These are phyloP conservation scores for Neurospora sp. DNA, from an alignment of 495 filamentous ascomycete species.

Conservation along the genomic window DNA sequence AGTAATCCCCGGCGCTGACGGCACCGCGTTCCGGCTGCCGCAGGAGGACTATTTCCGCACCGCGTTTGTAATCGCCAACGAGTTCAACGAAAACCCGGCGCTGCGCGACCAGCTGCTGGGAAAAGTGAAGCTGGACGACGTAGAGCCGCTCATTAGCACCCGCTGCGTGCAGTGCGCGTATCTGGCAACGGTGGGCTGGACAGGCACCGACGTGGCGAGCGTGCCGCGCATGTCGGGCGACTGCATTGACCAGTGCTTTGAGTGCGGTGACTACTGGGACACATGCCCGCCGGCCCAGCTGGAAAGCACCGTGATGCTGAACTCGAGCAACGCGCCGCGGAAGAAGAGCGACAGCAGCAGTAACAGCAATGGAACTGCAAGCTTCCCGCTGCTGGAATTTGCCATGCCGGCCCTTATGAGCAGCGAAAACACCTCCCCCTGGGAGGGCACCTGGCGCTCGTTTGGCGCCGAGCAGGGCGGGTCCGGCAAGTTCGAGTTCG, in stretches of 20 bases:
- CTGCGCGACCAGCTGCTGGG: background rate
- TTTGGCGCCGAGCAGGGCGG: conserved; percentile 2
- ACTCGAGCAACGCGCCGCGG: background rate
- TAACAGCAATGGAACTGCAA: background rate
- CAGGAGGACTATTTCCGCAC: conserved; percentile 3
- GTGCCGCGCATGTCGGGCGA: conserved; percentile 1
- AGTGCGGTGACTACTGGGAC: background rate
- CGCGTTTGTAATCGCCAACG: background rate
- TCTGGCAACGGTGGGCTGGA: conserved; percentile 1
- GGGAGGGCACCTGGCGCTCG: conserved; percentile 2
- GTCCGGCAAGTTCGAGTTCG: conserved; percentile 2
- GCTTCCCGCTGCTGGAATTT: background rate
- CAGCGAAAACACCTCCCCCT: background rate
- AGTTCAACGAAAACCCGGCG: background rate
- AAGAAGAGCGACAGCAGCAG: background rate
- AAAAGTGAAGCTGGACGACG: background rate
- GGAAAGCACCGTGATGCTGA: background rate
- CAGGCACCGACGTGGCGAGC: background rate
- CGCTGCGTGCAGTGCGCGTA: conserved; percentile 3
- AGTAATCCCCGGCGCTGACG: background rate
- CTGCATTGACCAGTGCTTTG: conserved; percentile 2
- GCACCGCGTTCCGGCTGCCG: background rate
- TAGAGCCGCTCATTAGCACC: conserved; percentile 2
- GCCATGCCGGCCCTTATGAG: background rate
- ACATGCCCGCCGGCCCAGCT: conserved; percentile 2